phyloP scores from a whole-genome alignment of 805 yeast species.

The Ogataea chonburiensis region DNA sequence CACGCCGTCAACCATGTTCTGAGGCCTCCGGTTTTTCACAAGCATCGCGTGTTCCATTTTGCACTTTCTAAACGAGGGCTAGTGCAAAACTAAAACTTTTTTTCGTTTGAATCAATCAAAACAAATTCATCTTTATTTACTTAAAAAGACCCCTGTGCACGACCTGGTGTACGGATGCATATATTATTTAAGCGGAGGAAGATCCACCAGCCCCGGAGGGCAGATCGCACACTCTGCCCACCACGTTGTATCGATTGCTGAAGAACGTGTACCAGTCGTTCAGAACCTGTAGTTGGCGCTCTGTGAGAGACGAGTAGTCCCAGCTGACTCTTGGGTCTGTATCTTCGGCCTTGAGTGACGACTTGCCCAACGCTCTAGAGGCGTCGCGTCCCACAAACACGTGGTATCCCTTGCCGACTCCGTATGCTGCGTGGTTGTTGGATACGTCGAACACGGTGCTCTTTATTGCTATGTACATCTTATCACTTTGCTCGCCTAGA shows the following conservation, averaged over 20 bases:
- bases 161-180: constrained; percentile 7
- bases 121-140: constrained; percentile 6
- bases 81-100: constrained; percentile 10
- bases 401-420: constrained; percentile 73
- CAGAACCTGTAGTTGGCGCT: constrained; percentile 56
- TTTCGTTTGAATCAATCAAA: constrained; percentile 9
- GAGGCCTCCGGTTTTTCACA: constrained; percentile 12
- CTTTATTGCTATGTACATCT: constrained; percentile 70
- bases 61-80: constrained; percentile 8
- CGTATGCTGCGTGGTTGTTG: constrained; percentile 62
- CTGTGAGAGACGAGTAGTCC: constrained; percentile 53
- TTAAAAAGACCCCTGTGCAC: constrained; percentile 2
- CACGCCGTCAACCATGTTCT: constrained; percentile 22
- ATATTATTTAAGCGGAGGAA: not conserved
- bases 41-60: constrained; percentile 14
- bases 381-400: constrained; percentile 76
- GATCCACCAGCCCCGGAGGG: constrained; percentile 15
- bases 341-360: constrained; percentile 56
- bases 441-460: constrained; percentile 81
- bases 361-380: constrained; percentile 71
- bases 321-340: constrained; percentile 43
- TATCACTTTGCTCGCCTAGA: constrained; percentile 39
- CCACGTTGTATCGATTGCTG: constrained; percentile 49
- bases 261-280: constrained; percentile 75
- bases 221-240: constrained; percentile 37